Conservation (phyloP, 257 asterid genomes). For the Penstemon newberryi region DNA sequence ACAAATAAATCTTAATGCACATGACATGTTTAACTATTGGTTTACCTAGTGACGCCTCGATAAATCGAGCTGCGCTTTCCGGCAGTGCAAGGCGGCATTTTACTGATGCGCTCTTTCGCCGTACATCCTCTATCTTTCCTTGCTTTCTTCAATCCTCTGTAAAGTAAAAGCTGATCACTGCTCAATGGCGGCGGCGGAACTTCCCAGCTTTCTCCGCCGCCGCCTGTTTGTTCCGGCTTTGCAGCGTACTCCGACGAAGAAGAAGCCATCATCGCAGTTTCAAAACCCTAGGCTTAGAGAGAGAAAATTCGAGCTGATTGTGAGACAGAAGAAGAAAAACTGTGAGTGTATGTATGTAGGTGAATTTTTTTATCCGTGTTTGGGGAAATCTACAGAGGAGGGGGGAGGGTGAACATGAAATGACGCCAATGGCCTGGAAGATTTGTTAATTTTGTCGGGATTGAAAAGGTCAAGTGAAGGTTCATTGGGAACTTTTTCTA, state of each 20-base stretch:
- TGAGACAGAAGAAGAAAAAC: conserved; percentile 16
- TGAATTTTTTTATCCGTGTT: conserved; percentile 24
- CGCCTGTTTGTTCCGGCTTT: conserved; percentile 55
- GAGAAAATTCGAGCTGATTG: conserved; percentile 29
- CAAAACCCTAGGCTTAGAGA: conserved; percentile 18
- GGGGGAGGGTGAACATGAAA: conserved; percentile 24
- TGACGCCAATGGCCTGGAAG: conserved; percentile 35
- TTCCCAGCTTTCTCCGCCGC: conserved; percentile 65
- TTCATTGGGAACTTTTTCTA: conserved; percentile 7
- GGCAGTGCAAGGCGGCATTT: conserved; percentile 97
- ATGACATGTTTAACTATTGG: conserved; percentile 27
- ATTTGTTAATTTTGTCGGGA: conserved; percentile 20
- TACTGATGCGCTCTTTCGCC: conserved; percentile 97
- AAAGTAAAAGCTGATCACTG: conserved; percentile 60
- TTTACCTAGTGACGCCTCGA: conserved; percentile 96
- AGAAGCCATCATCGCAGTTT: conserved; percentile 55
- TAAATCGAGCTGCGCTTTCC: conserved; percentile 98
- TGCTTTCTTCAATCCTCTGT: conserved; percentile 87
- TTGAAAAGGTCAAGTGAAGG: conserved; percentile 26
- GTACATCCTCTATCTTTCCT: conserved; percentile 92
- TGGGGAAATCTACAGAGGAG: conserved; percentile 39
- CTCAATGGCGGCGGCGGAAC: conserved; percentile 37
- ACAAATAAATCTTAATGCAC: conserved; percentile 29
- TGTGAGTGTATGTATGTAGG: conserved; percentile 13
- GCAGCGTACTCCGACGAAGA: conserved; percentile 64